These are phyloP conservation scores for Fusarium austroafricanum DNA, from an alignment of 2,329 filamentous ascomycete species.

Conservation along the genomic window DNA sequence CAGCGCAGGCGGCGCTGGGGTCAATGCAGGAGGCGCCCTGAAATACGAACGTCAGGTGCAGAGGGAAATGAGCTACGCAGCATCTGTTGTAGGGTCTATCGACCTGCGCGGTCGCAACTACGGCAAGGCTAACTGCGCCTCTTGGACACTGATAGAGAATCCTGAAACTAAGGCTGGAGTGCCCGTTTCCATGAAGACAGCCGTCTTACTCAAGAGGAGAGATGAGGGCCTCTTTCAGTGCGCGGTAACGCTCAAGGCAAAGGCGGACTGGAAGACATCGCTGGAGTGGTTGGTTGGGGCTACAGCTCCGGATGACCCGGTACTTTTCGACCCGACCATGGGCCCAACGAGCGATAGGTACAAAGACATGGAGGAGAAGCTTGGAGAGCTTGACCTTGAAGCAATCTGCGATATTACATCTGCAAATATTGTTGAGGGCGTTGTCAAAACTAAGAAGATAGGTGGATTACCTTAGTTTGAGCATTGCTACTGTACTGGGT, in stretches of 20 bases:
- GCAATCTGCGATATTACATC: background rate
- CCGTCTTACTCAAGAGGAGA: background rate
- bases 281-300: background rate
- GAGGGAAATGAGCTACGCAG: conserved; percentile 5
- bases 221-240: background rate
- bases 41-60: conserved; percentile 5
- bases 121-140: conserved; percentile 4
- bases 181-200: conserved; percentile 3
- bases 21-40: background rate
- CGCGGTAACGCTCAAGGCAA: background rate
- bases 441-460: background rate
- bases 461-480: background rate
- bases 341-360: background rate
- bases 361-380: conserved; percentile 9
- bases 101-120: background rate
- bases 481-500: too few relatives aligned
- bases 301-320: background rate
- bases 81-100: background rate
- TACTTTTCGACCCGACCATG: conserved; percentile 1
- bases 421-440: background rate
- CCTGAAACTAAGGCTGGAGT: conserved; percentile 5
- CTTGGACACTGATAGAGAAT: conserved; percentile 27
- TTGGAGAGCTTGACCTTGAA: background rate
- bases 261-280: background rate
- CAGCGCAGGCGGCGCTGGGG: background rate